Evolutionary conservation across 2,329 filamentous ascomycete genomes (phyloP), one percentile per base, ranked within the genome.

Genomic region (Colletotrichum euphorbiae): DNA sequence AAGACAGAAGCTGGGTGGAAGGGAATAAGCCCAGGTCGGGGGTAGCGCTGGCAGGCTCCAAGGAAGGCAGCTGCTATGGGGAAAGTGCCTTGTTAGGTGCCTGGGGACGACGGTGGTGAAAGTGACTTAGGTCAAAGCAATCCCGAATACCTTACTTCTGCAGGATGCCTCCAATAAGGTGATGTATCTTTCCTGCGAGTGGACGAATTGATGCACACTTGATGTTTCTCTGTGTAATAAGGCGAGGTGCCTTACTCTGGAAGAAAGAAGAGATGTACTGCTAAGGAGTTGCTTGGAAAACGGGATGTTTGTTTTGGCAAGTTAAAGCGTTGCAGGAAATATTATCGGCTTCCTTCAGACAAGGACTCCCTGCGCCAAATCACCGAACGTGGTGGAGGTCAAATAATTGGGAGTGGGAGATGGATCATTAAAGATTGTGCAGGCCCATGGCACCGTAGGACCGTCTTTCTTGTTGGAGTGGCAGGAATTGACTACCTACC

Each of bases 321-420:
- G 36, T 38, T 28, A 50, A 51, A 43, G 28, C 42, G 24, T 15
- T 28, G 42, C 28, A 5, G 43, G 15, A 38, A 40, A 42, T 21
- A 3, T 43, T 56, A 15, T 45, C 56, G 36, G 45, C 60, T 51
- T 55, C 21, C 28, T 62, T 12, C 46, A 24, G n/a, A 36, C 36
- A 40, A 24, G 38, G 43, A 4, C 43, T 56, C 58, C 58, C 42
- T 42, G 15, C 57, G 31, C 28, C 28, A 28, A 28, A 28, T 28
- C 28, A 8, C 28, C 28, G 21, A 13, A 33, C 33, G 42, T 21
- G 28, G n/a, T 36, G 21, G 43, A 24, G 42, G 52, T 31, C 6
- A 4, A 38, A 54, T 54, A 13, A 38, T 15, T 12, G 36, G 11
- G 13, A 13, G 13, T 38, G 36, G 36, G 8, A 38, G 36, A 38